Base-by-base conservation (phyloP, 2,329 filamentous ascomycete genomes). In the Phialocephala subalpina region DNA sequence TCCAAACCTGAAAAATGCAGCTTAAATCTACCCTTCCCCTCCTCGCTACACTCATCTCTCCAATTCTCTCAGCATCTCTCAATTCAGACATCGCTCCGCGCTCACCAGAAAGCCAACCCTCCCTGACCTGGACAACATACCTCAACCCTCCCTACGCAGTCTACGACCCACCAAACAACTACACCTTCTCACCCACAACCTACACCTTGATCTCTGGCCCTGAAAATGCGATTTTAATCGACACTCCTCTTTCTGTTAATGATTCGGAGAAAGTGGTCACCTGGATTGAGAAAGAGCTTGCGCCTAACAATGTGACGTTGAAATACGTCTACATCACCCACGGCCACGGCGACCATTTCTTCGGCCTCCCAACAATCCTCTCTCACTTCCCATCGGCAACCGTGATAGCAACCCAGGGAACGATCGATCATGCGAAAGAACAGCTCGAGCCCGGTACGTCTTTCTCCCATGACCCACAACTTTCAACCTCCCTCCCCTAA, bases 291-390 rank as follows among this genome's bases (percentile, higher is more conserved):
- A 77, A 18, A 63, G 63, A 0, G 75, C 73, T 2, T 70, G 75
- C 2, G 72, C 73, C 0, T 12, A n/a, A n/a, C 74, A 73, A 20
- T 22, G 2, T 53, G 12, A 71, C 70, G 1, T 70, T 82, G 0
- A 66, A 66, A 6, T 76, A 76, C 42, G 77, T 81, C 35, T 81
- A 80, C 70, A 77, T 80, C 58, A 82, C 80, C 0, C 79, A 81
- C 57, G 78, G 78, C n/a, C 79, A 82, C 58, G 79, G 74, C 20
- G 79, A 81, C 68, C 80, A 82, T 67, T 82, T 73, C 67, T 78
- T 80, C 61, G 77, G 77, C 55, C 59, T 77, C n/a, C 55, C 71
- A 4, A 20, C 22, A 20, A 29, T 59, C 18, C 29, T 59, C 29
- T 20, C 16, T 16, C 7, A 45, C 29, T 59, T 59, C 40, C 78